These are phyloP conservation scores for Parasarocladium wereldwijsianum DNA, from an alignment of 2,329 filamentous ascomycete species.

Conservation along the genomic window DNA sequence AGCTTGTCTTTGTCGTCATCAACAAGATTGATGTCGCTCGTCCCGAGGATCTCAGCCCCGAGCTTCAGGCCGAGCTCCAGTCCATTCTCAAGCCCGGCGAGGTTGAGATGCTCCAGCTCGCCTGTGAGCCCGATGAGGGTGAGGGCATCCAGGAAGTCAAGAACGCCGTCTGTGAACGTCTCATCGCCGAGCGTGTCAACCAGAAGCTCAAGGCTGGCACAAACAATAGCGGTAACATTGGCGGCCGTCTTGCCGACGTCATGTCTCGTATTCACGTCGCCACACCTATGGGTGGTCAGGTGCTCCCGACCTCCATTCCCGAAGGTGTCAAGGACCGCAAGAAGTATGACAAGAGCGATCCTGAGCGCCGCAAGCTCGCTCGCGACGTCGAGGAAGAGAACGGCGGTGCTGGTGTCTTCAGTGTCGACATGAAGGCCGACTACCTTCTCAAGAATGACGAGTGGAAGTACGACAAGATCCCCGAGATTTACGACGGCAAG, in stretches of 20 bases:
- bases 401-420: constrained; percentile 91
- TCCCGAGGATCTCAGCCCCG: constrained; percentile 73
- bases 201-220: constrained; percentile 94
- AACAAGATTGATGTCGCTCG: constrained; percentile 95
- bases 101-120: constrained; percentile 84
- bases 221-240: constrained; percentile 57
- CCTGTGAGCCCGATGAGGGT: constrained; percentile 86
- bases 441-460: constrained; percentile 78
- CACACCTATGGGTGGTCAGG: constrained; percentile 70
- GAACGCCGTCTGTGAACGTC: constrained; percentile 83
- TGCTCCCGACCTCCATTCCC: constrained; percentile 74
- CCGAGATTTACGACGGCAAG: constrained; percentile 86
- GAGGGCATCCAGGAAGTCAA: constrained; percentile 92
- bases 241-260: constrained; percentile 75
- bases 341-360: constrained; percentile 85
- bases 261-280: constrained; percentile 93
- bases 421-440: constrained; percentile 77
- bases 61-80: constrained; percentile 65
- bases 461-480: constrained; percentile 94
- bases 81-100: constrained; percentile 71
- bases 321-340: constrained; percentile 65
- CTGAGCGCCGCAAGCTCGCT: constrained; percentile 67
- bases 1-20: constrained; percentile 89
- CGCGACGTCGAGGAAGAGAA: constrained; percentile 83
- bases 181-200: constrained; percentile 84